These are phyloP conservation scores for Gyromitra esculenta DNA, from an alignment of 2,329 filamentous ascomycete species.

Conservation along the genomic window DNA sequence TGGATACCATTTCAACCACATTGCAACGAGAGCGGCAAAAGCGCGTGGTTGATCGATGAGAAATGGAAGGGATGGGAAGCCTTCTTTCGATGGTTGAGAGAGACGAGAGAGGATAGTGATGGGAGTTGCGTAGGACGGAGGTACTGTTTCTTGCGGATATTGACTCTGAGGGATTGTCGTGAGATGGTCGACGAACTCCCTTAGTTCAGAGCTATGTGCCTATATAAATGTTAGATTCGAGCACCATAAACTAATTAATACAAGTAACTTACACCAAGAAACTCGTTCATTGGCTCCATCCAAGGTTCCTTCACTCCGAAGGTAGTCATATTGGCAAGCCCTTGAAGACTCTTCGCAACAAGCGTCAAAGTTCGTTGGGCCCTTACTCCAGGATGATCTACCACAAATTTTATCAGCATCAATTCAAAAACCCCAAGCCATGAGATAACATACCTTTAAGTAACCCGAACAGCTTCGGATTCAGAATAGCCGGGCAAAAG, in stretches of 20 bases:
- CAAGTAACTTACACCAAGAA: conserved; percentile 61
- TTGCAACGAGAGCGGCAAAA: conserved; percentile 81
- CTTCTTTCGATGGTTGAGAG: conserved; percentile 82
- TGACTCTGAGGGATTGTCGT: conserved; percentile 53
- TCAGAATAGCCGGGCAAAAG: conserved; percentile 75
- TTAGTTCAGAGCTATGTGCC: conserved; percentile 56
- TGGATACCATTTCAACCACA: conserved; percentile 73
- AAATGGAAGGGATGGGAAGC: conserved; percentile 91
- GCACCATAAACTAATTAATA: neutral
- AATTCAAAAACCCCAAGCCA: neutral
- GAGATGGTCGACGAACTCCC: conserved; percentile 56
- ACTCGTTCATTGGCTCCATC: conserved; percentile 79
- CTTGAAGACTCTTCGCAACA: conserved; percentile 75
- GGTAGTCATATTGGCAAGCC: conserved; percentile 73
- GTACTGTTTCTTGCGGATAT: conserved; percentile 65
- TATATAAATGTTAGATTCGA: conserved; percentile 37
- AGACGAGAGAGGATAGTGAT: conserved; percentile 87
- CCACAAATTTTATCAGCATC: conserved; percentile 55
- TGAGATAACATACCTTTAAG: conserved; percentile 67
- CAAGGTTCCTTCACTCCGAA: conserved; percentile 76
- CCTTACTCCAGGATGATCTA: conserved; percentile 71
- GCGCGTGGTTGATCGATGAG: conserved; percentile 88
- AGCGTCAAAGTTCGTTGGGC: conserved; percentile 73
- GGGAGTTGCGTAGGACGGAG: conserved; percentile 90
- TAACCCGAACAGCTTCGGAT: conserved; percentile 74